A percentile compares a stretch with the other conserved stretches of the same genome.
phyloP scores from a whole-genome alignment of 805 yeast genomes.

The Candida loeiensis region DNA sequence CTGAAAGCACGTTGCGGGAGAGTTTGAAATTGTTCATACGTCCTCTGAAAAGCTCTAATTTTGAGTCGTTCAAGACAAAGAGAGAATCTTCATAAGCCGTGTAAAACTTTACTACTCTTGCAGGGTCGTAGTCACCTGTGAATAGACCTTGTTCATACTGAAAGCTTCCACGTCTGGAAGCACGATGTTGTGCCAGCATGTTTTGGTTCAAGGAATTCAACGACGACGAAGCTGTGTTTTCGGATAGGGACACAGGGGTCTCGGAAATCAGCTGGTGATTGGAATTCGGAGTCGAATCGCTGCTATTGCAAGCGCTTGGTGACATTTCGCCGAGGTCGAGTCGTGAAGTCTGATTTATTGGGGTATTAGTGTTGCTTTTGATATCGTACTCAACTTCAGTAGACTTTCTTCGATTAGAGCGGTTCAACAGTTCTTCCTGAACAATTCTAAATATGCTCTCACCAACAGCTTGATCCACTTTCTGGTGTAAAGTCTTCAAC shows the following conservation, averaged over 20 bases:
- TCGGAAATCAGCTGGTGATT: constrained; percentile 7
- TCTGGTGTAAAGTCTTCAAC: constrained; percentile 11
- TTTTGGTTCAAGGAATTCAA: constrained; percentile 1
- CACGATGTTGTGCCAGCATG: background rate
- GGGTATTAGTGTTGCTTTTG: background rate
- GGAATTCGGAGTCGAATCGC: constrained; percentile 12
- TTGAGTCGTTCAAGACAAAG: constrained; percentile 11
- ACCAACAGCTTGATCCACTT: constrained; percentile 3
- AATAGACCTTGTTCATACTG: constrained; percentile 24
- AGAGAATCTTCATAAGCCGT: constrained; percentile 7
- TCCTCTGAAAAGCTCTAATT: constrained; percentile 13
- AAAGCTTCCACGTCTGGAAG: constrained; percentile 12
- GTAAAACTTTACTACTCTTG: constrained; percentile 10
- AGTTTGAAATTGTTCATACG: constrained; percentile 15
- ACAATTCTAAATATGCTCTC: constrained; percentile 1
- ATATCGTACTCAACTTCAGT: constrained; percentile 9
- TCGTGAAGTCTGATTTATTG: background rate
- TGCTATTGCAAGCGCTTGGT: background rate
- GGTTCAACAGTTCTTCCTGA: constrained; percentile 12
- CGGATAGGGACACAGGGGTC: constrained; percentile 1
- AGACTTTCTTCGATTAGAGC: constrained; percentile 1
- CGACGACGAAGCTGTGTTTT: constrained; percentile 3
- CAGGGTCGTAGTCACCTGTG: constrained; percentile 27
- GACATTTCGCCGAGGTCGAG: background rate
- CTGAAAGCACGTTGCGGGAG: constrained; percentile 7